These are phyloP conservation scores for Chenopodium formosanum DNA, from an alignment of 148 eudicot genomes.

Conservation along the genomic window DNA sequence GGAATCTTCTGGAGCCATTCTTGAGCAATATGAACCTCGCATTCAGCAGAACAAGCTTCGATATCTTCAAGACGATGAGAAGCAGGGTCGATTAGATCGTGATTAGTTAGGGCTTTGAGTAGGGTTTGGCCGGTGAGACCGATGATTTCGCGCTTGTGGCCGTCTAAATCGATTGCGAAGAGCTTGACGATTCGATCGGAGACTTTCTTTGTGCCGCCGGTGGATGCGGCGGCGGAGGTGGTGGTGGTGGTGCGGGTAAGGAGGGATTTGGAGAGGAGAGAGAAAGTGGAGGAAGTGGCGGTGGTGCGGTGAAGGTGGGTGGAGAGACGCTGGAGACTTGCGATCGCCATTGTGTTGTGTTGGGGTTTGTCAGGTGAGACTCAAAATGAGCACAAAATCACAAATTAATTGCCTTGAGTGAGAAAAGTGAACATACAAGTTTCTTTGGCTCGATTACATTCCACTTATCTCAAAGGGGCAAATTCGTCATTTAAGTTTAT, in stretches of 20 bases:
- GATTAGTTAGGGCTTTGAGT: conserved; percentile 60
- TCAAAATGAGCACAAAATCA: background rate
- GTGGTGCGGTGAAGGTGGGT: conserved; percentile 48
- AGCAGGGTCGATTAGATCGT: conserved; percentile 81
- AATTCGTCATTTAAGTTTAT: too few relatives aligned
- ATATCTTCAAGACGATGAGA: conserved; percentile 90
- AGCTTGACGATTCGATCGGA: conserved; percentile 86
- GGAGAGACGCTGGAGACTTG: conserved; percentile 41
- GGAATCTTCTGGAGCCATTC: conserved; percentile 95
- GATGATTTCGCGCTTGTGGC: conserved; percentile 58
- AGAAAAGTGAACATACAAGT: too few relatives aligned
- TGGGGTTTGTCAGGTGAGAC: background rate
- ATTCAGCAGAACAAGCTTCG: conserved; percentile 95
- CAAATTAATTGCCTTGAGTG: background rate
- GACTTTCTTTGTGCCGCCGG: conserved; percentile 57
- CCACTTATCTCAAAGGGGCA: too few relatives aligned
- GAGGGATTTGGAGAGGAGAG: conserved; percentile 41
- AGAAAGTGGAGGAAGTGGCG: conserved; percentile 28
- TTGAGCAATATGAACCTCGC: conserved; percentile 95
- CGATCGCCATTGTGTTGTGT: conserved; percentile 66
- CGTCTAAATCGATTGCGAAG: conserved; percentile 73
- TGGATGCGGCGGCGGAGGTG: conserved; percentile 25
- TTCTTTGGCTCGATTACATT: too few relatives aligned
- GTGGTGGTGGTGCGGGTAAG: conserved; percentile 45
- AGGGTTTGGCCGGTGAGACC: conserved; percentile 90